Percentiles rank a stretch among this genome's conserved stretches.
phyloP scores from a whole-genome alignment of 2,329 filamentous ascomycete species.

The Aspergillus jensenii region DNA sequence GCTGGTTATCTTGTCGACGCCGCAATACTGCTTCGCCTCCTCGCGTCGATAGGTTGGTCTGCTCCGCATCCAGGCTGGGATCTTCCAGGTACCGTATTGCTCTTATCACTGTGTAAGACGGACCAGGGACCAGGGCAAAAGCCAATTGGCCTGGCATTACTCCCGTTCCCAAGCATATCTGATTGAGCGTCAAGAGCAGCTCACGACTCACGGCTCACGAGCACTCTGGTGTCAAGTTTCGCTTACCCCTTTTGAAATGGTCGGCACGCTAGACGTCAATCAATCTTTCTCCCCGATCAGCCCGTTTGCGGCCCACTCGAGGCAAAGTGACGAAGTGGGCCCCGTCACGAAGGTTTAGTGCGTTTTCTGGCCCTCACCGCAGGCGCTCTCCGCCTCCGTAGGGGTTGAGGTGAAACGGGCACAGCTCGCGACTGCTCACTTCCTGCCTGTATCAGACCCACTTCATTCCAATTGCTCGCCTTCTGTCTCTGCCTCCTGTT shows the following conservation, averaged over 20 bases:
- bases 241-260: conserved; percentile 13
- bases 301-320: conserved; percentile 19
- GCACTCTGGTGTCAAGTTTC: neutral
- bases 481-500: conserved; percentile 5
- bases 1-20: conserved; percentile 8
- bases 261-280: conserved; percentile 19
- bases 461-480: conserved; percentile 2
- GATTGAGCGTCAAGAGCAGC: neutral
- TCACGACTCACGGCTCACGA: neutral
- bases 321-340: conserved; percentile 16
- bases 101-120: neutral
- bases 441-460: conserved; percentile 16
- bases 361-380: conserved; percentile 14
- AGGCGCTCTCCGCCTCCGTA: conserved; percentile 2
- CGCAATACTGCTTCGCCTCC: conserved; percentile 14
- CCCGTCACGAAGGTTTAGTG: neutral
- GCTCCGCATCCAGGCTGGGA: neutral
- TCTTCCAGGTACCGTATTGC: conserved; percentile 13
- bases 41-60: conserved; percentile 10
- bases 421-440: conserved; percentile 19
- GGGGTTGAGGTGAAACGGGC: conserved; percentile 1
- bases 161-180: neutral
- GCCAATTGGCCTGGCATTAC: neutral
- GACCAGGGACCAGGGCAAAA: neutral
- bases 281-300: conserved; percentile 18